Base-by-base conservation (phyloP, 2,329 filamentous ascomycete species). In the Chrysoporthe deuterocubensis region DNA sequence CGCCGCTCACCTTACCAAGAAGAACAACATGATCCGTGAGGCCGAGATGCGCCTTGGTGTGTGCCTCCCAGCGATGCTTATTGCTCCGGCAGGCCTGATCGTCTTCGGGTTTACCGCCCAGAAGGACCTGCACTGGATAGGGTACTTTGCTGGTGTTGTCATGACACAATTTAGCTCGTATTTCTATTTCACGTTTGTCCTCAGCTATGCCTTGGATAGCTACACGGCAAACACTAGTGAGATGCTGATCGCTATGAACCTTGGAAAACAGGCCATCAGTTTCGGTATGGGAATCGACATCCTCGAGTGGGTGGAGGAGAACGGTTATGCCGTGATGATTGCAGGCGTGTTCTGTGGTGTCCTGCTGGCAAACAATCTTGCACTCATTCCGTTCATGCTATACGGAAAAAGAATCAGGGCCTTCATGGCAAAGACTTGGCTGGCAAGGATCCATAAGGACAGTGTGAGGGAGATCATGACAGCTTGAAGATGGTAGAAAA, bases 191-290 rank as follows among this genome's bases (percentile, higher is more conserved):
- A 84, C 82, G 16, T 86, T 88, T 72, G 85, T 85, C 13, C 79
- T 90, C 9, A 87, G 86, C 2, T 89, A 89, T 72, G 86, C 87
- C 1, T 83, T 89, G 48, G 87, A 89, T 73, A 84, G 81, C 64
- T 87, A 89, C 75, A 84, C 83, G 26, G 79, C 82, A 44, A 87
- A 88, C 71, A 84, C 86, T n/a, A 84, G 82, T 34, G 87, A 89
- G 76, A 88, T 89, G 86, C 80, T 89, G 13, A 89, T 87, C 69
- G 84, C 84, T 3, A 86, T 86, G 81, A 86, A 86, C 71, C 73
- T 87, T n/a, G 84, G 84, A 13, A 86, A 86, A 73, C 84, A 86
- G 75, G 83, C 84, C 2, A 84, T 86, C 63, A 84, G 81, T 66
- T 87, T 86, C 69, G 84, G 83, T 1, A 81, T 86, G 75, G 82